phyloP scores from a whole-genome alignment of 139 green algal genomes.

The Gonium pectorale region DNA sequence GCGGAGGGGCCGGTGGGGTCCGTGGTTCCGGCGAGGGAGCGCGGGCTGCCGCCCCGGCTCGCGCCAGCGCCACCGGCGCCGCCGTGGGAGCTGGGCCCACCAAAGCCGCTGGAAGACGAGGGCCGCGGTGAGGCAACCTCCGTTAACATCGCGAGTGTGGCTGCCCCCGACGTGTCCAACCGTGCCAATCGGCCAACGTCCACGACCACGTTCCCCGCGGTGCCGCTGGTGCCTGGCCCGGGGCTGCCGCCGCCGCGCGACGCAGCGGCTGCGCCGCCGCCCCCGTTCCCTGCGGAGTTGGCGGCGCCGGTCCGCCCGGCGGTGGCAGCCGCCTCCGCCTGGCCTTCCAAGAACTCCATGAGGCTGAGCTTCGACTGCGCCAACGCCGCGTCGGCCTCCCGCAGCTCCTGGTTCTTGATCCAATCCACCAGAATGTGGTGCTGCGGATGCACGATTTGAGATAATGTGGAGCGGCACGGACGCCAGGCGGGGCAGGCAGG shows the following conservation, averaged over 20 bases:
- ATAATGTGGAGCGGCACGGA: too few relatives aligned
- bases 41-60: neutral
- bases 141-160: conserved; percentile 4
- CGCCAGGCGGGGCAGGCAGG: too few relatives aligned
- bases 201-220: neutral
- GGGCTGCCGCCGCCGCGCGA: too few relatives aligned
- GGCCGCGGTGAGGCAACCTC: neutral
- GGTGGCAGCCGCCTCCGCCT: neutral
- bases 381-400: conserved; percentile 21
- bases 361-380: conserved; percentile 18
- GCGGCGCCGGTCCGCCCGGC: neutral
- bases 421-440: conserved; percentile 33
- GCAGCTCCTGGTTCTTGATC: conserved; percentile 39
- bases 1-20: too few relatives aligned
- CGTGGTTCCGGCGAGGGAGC: neutral
- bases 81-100: neutral
- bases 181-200: neutral
- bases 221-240: conserved; percentile 4
- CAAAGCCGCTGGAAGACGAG: neutral
- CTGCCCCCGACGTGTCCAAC: neutral
- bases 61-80: neutral
- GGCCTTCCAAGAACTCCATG: conserved; percentile 12
- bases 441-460: too few relatives aligned
- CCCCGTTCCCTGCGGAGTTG: too few relatives aligned
- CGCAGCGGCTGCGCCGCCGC: too few relatives aligned